Evolutionary conservation across 2,329 filamentous ascomycete species (phyloP).

Genomic region (Anthostomella pinea): DNA sequence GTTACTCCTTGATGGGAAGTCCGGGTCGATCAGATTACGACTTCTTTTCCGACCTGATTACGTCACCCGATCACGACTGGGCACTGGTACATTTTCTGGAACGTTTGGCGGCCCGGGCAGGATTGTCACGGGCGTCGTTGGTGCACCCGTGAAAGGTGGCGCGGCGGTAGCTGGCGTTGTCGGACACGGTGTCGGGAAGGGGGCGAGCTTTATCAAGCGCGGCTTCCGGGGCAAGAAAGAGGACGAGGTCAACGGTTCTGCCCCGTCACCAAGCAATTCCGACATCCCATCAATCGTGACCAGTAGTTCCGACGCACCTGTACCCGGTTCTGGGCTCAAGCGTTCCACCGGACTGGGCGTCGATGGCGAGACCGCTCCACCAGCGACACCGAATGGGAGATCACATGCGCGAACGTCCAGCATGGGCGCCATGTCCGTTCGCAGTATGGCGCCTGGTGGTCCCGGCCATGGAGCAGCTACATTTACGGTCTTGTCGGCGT

Average conservation of each 20-base stretch:
- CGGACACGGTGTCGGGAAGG: slow-evolving; percentile 79
- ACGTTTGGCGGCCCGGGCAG: slow-evolving; percentile 85
- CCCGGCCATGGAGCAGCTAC: slow-evolving; percentile 71
- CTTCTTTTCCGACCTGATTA: slow-evolving; percentile 93
- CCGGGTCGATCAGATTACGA: slow-evolving; percentile 75
- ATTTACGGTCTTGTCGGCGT: slow-evolving; percentile 76
- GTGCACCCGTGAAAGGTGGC: slow-evolving; percentile 91
- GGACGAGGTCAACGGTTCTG: slow-evolving; percentile 49
- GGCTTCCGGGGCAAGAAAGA: slow-evolving; percentile 75
- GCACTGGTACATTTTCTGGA: slow-evolving; percentile 88
- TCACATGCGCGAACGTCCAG: slow-evolving; percentile 54
- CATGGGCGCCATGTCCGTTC: slow-evolving; percentile 62
- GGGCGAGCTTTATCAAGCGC: slow-evolving; percentile 85
- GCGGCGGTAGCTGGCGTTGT: slow-evolving; percentile 70
- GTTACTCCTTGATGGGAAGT: slow-evolving; percentile 82
- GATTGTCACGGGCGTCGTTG: slow-evolving; percentile 76
- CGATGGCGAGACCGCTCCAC: slow-evolving; percentile 28
- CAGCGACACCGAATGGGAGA: slow-evolving; percentile 31
- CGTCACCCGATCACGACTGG: slow-evolving; percentile 80
- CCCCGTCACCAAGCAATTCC: slow-evolving; percentile 35
- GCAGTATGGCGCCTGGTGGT: slow-evolving; percentile 59
- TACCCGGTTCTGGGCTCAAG: slow-evolving; percentile 37
- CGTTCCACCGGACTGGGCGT: slow-evolving; percentile 39
- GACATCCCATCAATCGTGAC: slow-evolving; percentile 44
- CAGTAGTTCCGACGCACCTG: slow-evolving; percentile 38